phyloP scores from a whole-genome alignment of 2,329 filamentous ascomycete genomes.

The Phyllosticta citribraziliensis region DNA sequence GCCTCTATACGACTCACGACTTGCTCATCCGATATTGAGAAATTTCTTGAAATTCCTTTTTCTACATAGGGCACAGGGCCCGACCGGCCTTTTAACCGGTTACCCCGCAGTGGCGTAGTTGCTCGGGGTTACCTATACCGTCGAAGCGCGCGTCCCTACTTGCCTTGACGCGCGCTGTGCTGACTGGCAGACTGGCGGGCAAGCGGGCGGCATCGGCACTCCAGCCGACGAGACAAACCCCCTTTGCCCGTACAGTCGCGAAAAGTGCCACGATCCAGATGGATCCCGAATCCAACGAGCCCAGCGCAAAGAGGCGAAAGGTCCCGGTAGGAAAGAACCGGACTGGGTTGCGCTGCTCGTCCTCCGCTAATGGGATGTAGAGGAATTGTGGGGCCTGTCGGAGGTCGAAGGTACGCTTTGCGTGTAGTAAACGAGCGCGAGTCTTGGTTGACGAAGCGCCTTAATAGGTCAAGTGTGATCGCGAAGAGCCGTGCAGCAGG shows the following conservation, averaged over 20 bases:
- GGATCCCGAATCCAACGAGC: neutral
- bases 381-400: constrained; percentile 19
- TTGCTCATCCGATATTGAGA: neutral
- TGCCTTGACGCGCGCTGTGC: neutral
- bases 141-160: too few species aligned
- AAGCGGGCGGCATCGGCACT: neutral
- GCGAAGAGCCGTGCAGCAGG: constrained; percentile 21
- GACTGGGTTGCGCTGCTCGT: neutral
- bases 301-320: neutral
- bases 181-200: too few species aligned
- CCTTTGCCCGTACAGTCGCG: neutral
- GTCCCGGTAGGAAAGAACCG: neutral
- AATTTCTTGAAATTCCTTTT: neutral
- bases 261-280: neutral
- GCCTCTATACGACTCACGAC: too few species aligned
- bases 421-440: neutral
- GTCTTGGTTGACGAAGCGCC: neutral
- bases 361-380: neutral
- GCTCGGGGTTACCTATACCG: neutral
- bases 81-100: neutral
- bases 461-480: constrained; percentile 18
- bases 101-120: neutral
- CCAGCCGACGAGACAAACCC: neutral
- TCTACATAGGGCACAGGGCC: neutral
- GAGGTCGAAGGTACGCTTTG: constrained; percentile 19